Evolutionary conservation across 371 early-diverging fungal species (phyloP).

Genomic region (Rhizopus arrhizus): DNA sequence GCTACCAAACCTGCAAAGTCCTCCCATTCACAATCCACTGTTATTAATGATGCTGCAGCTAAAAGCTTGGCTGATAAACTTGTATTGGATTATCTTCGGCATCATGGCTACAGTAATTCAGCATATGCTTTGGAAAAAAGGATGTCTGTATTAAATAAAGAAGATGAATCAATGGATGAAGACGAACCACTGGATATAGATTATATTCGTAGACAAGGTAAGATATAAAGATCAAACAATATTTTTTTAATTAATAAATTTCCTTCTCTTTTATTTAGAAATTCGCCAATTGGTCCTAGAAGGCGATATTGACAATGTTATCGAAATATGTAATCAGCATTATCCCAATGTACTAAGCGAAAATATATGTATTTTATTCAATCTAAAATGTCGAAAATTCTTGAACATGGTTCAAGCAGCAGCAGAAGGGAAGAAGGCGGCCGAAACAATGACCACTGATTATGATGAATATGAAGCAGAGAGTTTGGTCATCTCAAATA

Average conservation of each 20-base stretch:
- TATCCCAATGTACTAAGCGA: slow-evolving; percentile 66
- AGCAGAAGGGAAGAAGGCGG: slow-evolving; percentile 8
- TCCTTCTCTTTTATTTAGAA: slow-evolving; percentile 32
- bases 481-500: slow-evolving; percentile 12
- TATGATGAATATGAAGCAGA: slow-evolving; percentile 27
- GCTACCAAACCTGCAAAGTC: slow-evolving; percentile 4
- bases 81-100: slow-evolving; percentile 69
- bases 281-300: slow-evolving; percentile 64
- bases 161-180: slow-evolving; percentile 8
- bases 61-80: slow-evolving; percentile 48
- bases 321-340: slow-evolving; percentile 56
- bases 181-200: slow-evolving; percentile 9
- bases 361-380: slow-evolving; percentile 68
- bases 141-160: neutral
- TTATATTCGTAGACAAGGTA: slow-evolving; percentile 9
- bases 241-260: neutral
- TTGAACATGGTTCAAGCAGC: slow-evolving; percentile 71
- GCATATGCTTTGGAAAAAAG: slow-evolving; percentile 62
- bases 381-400: slow-evolving; percentile 81
- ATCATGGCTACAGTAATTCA: slow-evolving; percentile 68
- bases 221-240: slow-evolving; percentile 7
- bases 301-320: slow-evolving; percentile 76
- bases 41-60: slow-evolving; percentile 7
- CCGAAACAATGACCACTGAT: slow-evolving; percentile 3
- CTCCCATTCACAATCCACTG: neutral